phyloP scores from a whole-genome alignment of 768 basidiomycete species.

The Collybia nuda region DNA sequence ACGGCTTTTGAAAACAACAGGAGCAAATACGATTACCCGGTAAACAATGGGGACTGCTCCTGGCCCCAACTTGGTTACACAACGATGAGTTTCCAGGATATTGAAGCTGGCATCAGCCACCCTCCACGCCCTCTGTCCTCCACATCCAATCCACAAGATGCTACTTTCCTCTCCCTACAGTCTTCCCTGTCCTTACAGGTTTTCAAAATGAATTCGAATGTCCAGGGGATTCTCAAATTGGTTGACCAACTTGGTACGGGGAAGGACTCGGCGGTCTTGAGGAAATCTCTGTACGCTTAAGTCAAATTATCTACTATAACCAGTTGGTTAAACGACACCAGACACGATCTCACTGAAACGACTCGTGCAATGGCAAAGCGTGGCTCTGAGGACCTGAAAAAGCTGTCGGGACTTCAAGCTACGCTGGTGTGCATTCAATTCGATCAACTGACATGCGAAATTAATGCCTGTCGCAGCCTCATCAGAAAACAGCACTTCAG shows the following conservation, averaged over 20 bases:
- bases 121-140: conserved; percentile 31
- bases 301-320: conserved; percentile 1
- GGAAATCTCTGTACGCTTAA: conserved; percentile 80
- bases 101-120: conserved; percentile 46
- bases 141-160: conserved; percentile 57
- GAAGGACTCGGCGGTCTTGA: conserved; percentile 74
- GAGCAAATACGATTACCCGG: too few relatives aligned
- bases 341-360: conserved; percentile 92
- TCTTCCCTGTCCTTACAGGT: conserved; percentile 87
- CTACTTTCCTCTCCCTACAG: conserved; percentile 73
- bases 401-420: conserved; percentile 67
- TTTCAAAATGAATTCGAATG: conserved; percentile 98
- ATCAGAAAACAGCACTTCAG: conserved; percentile 79
- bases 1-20: too few relatives aligned
- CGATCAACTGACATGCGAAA: too few relatives aligned
- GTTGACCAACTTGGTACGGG: conserved; percentile 93
- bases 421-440: conserved; percentile 45
- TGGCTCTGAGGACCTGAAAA: conserved; percentile 91
- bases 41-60: too few relatives aligned
- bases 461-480: conserved; percentile 48
- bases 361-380: conserved; percentile 95
- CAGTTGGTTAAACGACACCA: conserved; percentile 24
- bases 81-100: conserved; percentile 57
- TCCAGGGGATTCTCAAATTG: conserved; percentile 91
- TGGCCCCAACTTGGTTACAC: neutral